phyloP scores from a whole-genome alignment of 1,139 yeast species.

The Nadsonia commutata region DNA sequence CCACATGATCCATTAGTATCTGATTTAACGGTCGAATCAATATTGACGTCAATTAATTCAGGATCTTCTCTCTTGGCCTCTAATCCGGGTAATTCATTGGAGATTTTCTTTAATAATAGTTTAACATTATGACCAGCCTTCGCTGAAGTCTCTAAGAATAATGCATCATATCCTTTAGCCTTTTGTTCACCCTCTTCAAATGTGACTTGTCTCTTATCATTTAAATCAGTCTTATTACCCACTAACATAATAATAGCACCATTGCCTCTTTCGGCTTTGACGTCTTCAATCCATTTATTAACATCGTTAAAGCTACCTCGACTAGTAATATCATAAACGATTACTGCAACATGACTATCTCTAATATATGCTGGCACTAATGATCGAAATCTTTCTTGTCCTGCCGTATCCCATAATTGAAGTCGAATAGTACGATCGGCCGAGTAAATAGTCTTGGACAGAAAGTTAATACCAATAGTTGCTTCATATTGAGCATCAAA shows the following conservation, averaged over 20 bases:
- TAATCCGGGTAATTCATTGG: slow-evolving; percentile 80
- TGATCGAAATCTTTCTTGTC: slow-evolving; percentile 92
- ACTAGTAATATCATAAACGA: slow-evolving; percentile 80
- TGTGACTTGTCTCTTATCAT: slow-evolving; percentile 63
- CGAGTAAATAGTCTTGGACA: slow-evolving; percentile 49
- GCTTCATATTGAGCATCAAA: slow-evolving; percentile 84
- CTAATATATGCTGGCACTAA: slow-evolving; percentile 88
- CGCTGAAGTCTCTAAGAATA: slow-evolving; percentile 85
- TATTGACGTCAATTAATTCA: slow-evolving; percentile 19
- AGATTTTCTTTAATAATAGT: slow-evolving; percentile 75
- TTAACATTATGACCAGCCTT: slow-evolving; percentile 92
- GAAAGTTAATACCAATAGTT: slow-evolving; percentile 90
- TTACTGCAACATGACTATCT: slow-evolving; percentile 93
- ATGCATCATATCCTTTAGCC: slow-evolving; percentile 64
- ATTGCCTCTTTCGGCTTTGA: slow-evolving; percentile 56
- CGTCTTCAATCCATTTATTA: slow-evolving; percentile 75
- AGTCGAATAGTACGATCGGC: slow-evolving; percentile 60
- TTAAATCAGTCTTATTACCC: slow-evolving; percentile 68
- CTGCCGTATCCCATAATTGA: slow-evolving; percentile 97
- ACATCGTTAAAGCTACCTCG: slow-evolving; percentile 61
- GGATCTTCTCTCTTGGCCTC: slow-evolving; percentile 27
- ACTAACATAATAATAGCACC: slow-evolving; percentile 59
- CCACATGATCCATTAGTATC: background rate
- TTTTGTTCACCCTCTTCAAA: slow-evolving; percentile 66
- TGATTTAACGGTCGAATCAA: slow-evolving; percentile 2